Evolutionary conservation across 306 rosid species (phyloP).

Genomic region (Echinosophora koreensis): DNA sequence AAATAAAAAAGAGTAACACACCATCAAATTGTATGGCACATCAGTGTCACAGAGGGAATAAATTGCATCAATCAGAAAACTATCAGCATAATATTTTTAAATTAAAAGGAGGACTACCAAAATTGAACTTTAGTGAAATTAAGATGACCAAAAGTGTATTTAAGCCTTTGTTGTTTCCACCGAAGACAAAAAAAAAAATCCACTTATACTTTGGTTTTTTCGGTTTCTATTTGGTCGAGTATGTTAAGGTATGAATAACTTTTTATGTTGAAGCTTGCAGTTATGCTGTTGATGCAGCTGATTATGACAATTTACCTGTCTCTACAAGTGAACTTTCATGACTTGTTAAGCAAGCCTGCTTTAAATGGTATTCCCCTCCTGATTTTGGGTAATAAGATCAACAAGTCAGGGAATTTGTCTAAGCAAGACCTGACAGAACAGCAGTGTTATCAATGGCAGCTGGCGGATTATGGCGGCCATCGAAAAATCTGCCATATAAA

Average conservation of each 20-base stretch:
- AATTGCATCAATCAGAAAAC: constrained; percentile 16
- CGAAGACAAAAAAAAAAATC: not conserved
- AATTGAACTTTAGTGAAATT: constrained; percentile 14
- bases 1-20: constrained; percentile 11
- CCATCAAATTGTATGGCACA: not conserved
- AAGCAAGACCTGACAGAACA: constrained; percentile 61
- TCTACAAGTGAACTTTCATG: constrained; percentile 74
- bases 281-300: constrained; percentile 78
- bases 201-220: not conserved
- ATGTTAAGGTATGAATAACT: constrained; percentile 15
- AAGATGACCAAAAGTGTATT: not conserved
- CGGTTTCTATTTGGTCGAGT: too few relatives aligned
- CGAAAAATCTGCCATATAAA: too few relatives aligned
- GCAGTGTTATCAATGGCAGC: too few relatives aligned
- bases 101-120: constrained; percentile 9
- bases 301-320: constrained; percentile 59
- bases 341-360: constrained; percentile 68
- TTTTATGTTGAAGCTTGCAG: constrained; percentile 52
- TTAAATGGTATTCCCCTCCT: constrained; percentile 67
- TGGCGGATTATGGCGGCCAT: too few relatives aligned
- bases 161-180: not conserved
- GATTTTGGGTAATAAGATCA: constrained; percentile 72
- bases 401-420: constrained; percentile 66
- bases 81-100: constrained; percentile 6
- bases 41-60: constrained; percentile 2